Percentiles rank a stretch among this genome's conserved stretches.
These are phyloP conservation scores for Tolypocladium pustulatum DNA, from an alignment of 2,329 filamentous ascomycete species.

Conservation along the genomic window DNA sequence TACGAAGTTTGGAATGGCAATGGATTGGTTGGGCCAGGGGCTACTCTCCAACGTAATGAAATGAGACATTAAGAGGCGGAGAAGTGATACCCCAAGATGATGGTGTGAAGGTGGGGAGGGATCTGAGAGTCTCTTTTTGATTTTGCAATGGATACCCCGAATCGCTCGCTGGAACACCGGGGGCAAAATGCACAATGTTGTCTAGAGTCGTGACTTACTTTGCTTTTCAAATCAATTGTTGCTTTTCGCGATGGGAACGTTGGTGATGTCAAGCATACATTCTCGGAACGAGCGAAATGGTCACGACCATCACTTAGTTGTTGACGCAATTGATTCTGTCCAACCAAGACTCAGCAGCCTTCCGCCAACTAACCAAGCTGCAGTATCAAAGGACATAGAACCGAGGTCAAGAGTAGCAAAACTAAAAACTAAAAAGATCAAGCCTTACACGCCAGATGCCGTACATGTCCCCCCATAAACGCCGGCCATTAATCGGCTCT, in stretches of 20 bases:
- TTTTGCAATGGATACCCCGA: conserved; percentile 10
- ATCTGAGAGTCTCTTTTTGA: background rate
- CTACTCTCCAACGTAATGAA: background rate
- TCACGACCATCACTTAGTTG: background rate
- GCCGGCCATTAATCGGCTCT: conserved; percentile 14
- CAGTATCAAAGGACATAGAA: conserved; percentile 1
- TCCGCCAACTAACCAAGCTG: background rate
- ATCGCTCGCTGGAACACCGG: conserved; percentile 7
- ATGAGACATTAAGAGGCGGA: background rate
- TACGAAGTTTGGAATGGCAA: background rate
- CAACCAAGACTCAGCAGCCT: background rate
- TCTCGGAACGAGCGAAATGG: background rate
- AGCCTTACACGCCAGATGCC: conserved; percentile 22
- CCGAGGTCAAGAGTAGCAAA: background rate
- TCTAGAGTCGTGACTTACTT: background rate
- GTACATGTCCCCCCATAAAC: conserved; percentile 20
- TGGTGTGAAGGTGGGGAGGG: background rate
- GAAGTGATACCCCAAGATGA: background rate
- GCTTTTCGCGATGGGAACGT: background rate
- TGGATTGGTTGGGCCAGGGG: background rate
- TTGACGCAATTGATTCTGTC: background rate
- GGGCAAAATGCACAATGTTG: background rate
- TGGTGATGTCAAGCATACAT: background rate
- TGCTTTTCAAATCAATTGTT: background rate
- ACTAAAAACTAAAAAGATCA: conserved; percentile 6